Conservation (phyloP, 116 monocot genomes). For the Posidonia oceanica region DNA sequence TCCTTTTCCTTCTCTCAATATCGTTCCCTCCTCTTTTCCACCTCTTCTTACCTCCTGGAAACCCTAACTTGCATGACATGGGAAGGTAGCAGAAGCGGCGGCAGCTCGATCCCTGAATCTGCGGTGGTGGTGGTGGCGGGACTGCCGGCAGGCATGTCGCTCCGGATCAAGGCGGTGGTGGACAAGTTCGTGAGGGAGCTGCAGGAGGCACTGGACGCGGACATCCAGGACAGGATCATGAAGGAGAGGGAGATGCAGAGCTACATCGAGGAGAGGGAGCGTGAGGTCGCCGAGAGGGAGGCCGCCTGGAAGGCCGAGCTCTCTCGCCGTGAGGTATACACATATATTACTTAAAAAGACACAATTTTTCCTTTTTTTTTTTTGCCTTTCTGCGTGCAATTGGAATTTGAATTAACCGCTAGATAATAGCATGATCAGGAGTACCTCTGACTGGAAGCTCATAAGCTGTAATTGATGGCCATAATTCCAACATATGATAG, state of each 20-base stretch:
- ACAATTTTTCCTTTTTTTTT: no score
- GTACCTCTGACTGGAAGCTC: no score
- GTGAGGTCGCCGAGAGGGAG: constrained; percentile 96
- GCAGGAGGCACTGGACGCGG: constrained; percentile 84
- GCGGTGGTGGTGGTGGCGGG: neutral
- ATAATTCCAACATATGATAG: no score
- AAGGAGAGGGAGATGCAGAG: constrained; percentile 99
- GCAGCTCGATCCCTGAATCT: no score
- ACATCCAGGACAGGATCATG: constrained; percentile 94
- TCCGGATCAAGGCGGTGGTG: constrained; percentile 95
- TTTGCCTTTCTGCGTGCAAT: no score
- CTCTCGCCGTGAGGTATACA: constrained; percentile 95
- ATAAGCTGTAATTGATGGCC: no score
- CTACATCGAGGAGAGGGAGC: constrained; percentile 92
- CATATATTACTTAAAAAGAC: no score
- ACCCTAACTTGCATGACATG: neutral
- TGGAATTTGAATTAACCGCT: no score
- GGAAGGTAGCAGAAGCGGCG: neutral
- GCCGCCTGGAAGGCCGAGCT: constrained; percentile 98
- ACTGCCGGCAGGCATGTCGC: constrained; percentile 41
- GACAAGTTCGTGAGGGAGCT: constrained; percentile 94
- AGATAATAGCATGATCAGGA: no score
- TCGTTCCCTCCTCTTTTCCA: neutral
- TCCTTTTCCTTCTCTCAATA: neutral
- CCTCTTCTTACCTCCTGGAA: neutral